A percentile compares a stretch with the other conserved stretches of the same genome.
Evolutionary conservation across 805 yeast species (phyloP).

Genomic region (Sugiyamaella boreocaroliniensis): DNA sequence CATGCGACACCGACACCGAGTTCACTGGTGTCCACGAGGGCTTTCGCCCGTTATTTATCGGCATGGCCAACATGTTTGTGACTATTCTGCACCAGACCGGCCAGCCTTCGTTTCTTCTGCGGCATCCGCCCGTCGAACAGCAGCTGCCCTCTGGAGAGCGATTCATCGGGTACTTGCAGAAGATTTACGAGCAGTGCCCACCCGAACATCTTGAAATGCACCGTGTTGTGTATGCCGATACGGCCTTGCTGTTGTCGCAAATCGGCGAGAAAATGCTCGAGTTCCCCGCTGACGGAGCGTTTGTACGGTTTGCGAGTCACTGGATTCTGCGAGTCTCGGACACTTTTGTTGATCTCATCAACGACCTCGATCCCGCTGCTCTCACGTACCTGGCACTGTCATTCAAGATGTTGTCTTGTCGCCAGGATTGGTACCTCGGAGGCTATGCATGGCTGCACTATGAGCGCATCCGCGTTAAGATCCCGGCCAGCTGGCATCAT

Average conservation of each 20-base stretch:
- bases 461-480: constrained; percentile 1
- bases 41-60: constrained; percentile 6
- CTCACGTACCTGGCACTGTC: constrained; percentile 1
- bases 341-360: not conserved
- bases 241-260: not conserved
- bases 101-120: not conserved
- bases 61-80: constrained; percentile 6
- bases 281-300: not conserved
- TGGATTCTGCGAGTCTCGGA: constrained; percentile 1
- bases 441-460: constrained; percentile 7
- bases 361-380: constrained; percentile 4
- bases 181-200: not conserved
- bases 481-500: not conserved
- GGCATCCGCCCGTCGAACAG: not conserved
- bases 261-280: not conserved
- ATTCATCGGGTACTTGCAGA: not conserved
- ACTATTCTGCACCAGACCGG: not conserved
- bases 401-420: constrained; percentile 4
- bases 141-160: constrained; percentile 3
- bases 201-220: not conserved
- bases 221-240: not conserved
- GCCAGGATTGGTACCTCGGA: constrained; percentile 5
- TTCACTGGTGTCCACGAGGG: constrained; percentile 5
- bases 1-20: constrained; percentile 7
- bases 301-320: not conserved